Evolutionary conservation across 106 monocot species (phyloP), one percentile per base, ranked within the genome.

Genomic region (Allium cepa): DNA sequence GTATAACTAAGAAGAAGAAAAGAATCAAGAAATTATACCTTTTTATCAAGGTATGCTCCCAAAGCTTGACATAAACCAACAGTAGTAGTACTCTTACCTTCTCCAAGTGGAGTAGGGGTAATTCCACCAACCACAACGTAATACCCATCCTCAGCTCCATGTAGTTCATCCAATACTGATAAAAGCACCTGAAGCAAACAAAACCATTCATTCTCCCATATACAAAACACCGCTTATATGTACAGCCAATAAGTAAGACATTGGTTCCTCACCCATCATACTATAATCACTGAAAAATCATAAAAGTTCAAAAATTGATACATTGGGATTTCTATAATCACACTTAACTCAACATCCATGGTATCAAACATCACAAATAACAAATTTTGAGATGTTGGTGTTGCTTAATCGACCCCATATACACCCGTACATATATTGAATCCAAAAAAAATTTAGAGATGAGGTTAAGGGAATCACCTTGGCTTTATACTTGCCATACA

Each of bases 81-180:
- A 0, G 99, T 99, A 9, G 99, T 99, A 12, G 99, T 99, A 1
- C 90, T 90, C 70, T 99, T 99, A 48, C 99, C 99, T 62, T 99
- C 99, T 46, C 99, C 99, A 9, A 99, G 90, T 18, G 99, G 99
- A 50, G 99, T 99, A 12, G 99, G 99, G 17, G 93, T 99, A 71
- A 99, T 93, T 47, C 99, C 99, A 10, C 99, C 99, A 17, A 99
- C 93, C 15, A 99, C 99, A 49, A 99, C 99, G 50, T 93, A 99
- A 67, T 81, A 93, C 64, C 99, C 93, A 71, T 99, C 81, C 7
- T 66, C 87, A 49, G 77, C 71, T 66, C 61, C 85, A 36, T 87
- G 53, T 17, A 90, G 69, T 68, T 87, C 93, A 53, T 90, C 92
- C 11, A 87, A 55, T 36, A 68, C 99, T 10, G 99, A 83, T 26